phyloP scores from a whole-genome alignment of 768 basidiomycete genomes.

The Rhodotorula kratochvilovae region DNA sequence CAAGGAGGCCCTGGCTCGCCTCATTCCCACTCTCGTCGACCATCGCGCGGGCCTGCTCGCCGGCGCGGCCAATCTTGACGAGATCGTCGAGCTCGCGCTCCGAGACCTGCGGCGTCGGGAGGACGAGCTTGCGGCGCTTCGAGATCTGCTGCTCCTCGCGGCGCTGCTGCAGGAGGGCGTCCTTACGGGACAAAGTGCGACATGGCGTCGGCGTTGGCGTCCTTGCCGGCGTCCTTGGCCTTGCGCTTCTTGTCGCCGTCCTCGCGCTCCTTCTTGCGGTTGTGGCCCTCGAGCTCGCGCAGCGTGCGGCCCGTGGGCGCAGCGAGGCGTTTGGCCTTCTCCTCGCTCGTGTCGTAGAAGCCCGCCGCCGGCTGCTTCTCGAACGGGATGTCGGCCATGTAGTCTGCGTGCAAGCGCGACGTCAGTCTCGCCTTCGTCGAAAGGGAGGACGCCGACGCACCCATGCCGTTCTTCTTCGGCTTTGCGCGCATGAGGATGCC shows the following conservation, averaged over 20 bases:
- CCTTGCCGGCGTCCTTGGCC: slow-evolving; percentile 58
- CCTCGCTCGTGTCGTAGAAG: slow-evolving; percentile 94
- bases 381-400: slow-evolving; percentile 97
- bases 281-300: slow-evolving; percentile 55
- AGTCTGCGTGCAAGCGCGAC: slow-evolving; percentile 53
- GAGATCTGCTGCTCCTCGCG: slow-evolving; percentile 94
- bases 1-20: slow-evolving; percentile 76
- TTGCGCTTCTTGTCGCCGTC: slow-evolving; percentile 86
- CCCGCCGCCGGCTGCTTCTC: slow-evolving; percentile 93
- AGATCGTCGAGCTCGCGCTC: slow-evolving; percentile 94
- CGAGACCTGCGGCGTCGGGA: slow-evolving; percentile 87
- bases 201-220: slow-evolving; percentile 54
- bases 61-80: slow-evolving; percentile 92
- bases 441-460: background rate
- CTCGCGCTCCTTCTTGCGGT: slow-evolving; percentile 87
- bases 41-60: slow-evolving; percentile 79
- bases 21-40: slow-evolving; percentile 68
- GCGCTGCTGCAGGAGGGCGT: slow-evolving; percentile 69
- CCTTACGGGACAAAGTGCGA: slow-evolving; percentile 92
- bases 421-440: background rate
- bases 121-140: slow-evolving; percentile 70
- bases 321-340: slow-evolving; percentile 76
- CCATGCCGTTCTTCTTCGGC: slow-evolving; percentile 95
- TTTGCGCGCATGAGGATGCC: slow-evolving; percentile 98
- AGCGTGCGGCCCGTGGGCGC: slow-evolving; percentile 54